These are phyloP conservation scores for Phaeosphaeriaceae sp. DNA, from an alignment of 2,329 filamentous ascomycete genomes.

Conservation along the genomic window DNA sequence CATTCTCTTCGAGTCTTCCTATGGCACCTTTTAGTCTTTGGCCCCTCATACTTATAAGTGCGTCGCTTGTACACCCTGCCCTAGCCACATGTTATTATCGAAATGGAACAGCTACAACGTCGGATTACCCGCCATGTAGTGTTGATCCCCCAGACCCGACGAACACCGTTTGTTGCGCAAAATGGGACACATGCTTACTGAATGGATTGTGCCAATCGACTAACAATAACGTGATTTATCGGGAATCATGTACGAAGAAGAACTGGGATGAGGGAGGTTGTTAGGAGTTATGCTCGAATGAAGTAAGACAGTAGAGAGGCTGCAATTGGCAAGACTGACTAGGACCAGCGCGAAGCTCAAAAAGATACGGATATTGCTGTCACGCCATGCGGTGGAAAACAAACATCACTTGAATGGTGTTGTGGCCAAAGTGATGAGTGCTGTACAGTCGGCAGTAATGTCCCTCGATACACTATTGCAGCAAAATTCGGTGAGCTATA, in stretches of 20 bases:
- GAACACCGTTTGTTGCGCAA: conserved; percentile 6
- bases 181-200: conserved; percentile 6
- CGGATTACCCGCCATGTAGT: conserved; percentile 5
- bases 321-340: too few relatives aligned
- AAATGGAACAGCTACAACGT: conserved; percentile 1
- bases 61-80: background rate
- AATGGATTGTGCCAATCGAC: conserved; percentile 4
- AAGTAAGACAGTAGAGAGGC: background rate
- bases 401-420: conserved; percentile 1
- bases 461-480: conserved; percentile 6
- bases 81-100: conserved; percentile 2
- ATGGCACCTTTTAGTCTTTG: too few relatives aligned
- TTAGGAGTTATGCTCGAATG: conserved; percentile 15
- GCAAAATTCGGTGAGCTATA: conserved; percentile 10
- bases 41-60: too few relatives aligned
- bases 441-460: background rate
- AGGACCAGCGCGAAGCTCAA: background rate
- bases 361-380: background rate
- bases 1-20: too few relatives aligned
- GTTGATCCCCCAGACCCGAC: background rate
- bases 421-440: conserved; percentile 2
- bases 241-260: conserved; percentile 10
- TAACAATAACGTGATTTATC: conserved; percentile 3
- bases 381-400: conserved; percentile 5
- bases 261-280: conserved; percentile 13